Evolutionary conservation across 2,329 filamentous ascomycete genomes (phyloP), one percentile per base, ranked within the genome.

Genomic region (Aureobasidium sp.): DNA sequence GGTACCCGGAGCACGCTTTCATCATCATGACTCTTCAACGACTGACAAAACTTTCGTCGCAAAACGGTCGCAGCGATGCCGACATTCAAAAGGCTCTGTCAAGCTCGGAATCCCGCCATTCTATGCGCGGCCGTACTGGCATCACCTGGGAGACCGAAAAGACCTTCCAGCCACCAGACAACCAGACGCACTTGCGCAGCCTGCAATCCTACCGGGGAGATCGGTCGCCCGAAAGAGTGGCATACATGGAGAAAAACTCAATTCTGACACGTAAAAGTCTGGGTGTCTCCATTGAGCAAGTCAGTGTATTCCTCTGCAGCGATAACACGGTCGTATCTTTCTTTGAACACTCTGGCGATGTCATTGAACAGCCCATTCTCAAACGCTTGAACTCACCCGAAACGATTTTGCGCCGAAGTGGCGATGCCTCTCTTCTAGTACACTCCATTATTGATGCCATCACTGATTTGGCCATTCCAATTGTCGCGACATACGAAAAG

Each of bases 261-360:
- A 84, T 87, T 1, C 78, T 96, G 3, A 80, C 84, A 1, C 75
- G 80, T 0, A 87, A 85, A 66, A 81, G 85, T 3, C 78, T 93
- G 29, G 87, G 86, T 3, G 89, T 96, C 44, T 88, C 87, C 11
- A 88, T 92, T 5, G 92, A 97, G 74, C 92, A 97, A 73, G 91
- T 96, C 3, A 91, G 90, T 4, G 85, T 96, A 61, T 96, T 97
- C 70, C 78, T 97, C 17, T 92, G 88, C 2, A 82, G 85, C 14
- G 91, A 96, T 74, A 95, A 96, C 70, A 93, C 88, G 0, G 87
- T 96, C 60, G 91, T 95, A 25, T 93, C 90, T 17, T 96, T 97
- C 74, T 97, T 97, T 68, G 91, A 97, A 75, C 83, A 87, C 45
- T 96, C 91, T 0, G 92, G 91, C 2, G 84, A 87, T 48, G 91